Conservation (phyloP, 495 filamentous ascomycete genomes). For the Daldinia caldariorum region DNA sequence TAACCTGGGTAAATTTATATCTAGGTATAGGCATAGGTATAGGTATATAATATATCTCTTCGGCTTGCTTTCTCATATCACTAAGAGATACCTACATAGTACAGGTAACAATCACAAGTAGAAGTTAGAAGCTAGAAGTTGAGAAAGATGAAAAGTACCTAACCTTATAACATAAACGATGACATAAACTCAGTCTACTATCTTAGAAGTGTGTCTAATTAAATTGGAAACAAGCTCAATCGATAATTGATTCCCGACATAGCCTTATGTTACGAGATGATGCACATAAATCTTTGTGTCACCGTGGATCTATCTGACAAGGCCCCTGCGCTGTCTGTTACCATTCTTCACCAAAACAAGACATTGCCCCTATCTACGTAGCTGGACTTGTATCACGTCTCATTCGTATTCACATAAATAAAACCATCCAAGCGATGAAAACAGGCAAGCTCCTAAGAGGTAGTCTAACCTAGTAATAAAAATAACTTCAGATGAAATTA, state of each 20-base stretch:
- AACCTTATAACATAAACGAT: not conserved
- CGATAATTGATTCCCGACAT: not conserved
- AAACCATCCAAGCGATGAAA: not conserved
- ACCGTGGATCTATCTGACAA: not conserved
- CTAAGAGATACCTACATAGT: too few relatives aligned
- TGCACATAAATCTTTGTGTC: not conserved
- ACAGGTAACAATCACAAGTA: too few relatives aligned
- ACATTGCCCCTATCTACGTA: not conserved
- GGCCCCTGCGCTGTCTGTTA: not conserved
- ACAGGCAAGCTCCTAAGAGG: not conserved
- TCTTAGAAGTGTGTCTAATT: not conserved
- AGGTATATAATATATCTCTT: too few relatives aligned
- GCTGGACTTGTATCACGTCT: not conserved
- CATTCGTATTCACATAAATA: slow-evolving; percentile 1
- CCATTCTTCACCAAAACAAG: slow-evolving; percentile 1
- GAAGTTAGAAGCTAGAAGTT: too few relatives aligned
- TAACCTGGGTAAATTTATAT: not conserved
- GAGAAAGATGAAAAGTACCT: not conserved
- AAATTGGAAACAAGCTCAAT: not conserved
- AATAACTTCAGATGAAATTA: not conserved
- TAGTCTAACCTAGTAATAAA: not conserved
- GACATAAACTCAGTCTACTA: not conserved
- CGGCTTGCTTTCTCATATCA: not conserved
- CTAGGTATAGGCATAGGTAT: too few relatives aligned
- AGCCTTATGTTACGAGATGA: not conserved